Base-by-base conservation (phyloP, 768 basidiomycete species). In the Rhodotorula paludigena region DNA sequence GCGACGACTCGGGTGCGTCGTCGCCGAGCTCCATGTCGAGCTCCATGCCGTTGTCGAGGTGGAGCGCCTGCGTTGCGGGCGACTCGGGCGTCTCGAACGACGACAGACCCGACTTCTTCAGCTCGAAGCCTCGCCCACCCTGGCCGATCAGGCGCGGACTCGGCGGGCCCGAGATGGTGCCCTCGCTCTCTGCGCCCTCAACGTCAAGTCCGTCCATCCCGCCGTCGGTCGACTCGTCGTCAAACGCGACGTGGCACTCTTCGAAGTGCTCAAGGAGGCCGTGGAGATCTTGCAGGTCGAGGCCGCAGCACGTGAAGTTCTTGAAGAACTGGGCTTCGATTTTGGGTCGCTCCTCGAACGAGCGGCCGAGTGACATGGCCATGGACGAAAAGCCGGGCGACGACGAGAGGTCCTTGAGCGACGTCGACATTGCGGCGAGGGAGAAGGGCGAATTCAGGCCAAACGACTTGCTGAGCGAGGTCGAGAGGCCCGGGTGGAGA, bases 201-300 rank as follows among this genome's bases (percentile, higher is more conserved):
- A 64, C 55, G 54, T 74, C 62, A 61, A 63, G 38, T 42, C 52
- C 57, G 57, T 73, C 66, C 63, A 68, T 66, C 21, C 65, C 60
- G 45, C 61, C 67, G 49, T 71, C 74, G 36, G 64, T 64, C 57
- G 56, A 54, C 21, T 69, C 68, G 59, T 70, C 70, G 55, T 73
- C 73, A 47, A 74, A 69, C n/a, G 73, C 58, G 66, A 93, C 88
- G 77, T 94, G 92, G 54, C 86, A 85, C 66, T 91, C 88, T 75
- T 94, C 92, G 72, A 93, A 92, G 76, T 94, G 92, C 78, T 93
- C 90, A 5, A 94, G 83, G 18, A 94, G 85, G 5, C 89, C 87
- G 68, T 89, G 88, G 1, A 89, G 82, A 74, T 89, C 88, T 39
- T 83, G 82, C 25, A 90, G 83, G 70, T 86, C 83, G 57, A 88